Conservation (phyloP, 176 grass and related monocot genomes). For the Oryza officinalis region DNA sequence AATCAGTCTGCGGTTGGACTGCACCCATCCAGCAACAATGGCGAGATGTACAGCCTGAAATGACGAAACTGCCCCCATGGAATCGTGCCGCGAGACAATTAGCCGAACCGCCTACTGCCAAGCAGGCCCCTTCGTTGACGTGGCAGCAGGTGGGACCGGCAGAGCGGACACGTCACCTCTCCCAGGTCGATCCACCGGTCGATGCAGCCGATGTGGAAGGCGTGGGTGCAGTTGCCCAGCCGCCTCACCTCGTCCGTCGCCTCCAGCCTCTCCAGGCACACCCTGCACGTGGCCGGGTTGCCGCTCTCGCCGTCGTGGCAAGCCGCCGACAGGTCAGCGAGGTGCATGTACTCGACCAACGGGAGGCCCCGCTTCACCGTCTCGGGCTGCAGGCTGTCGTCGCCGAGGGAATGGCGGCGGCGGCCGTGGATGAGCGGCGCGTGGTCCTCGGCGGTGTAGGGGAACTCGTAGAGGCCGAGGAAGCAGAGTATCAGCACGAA, state of each 20-base stretch:
- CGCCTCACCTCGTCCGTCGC: slow-evolving; percentile 52
- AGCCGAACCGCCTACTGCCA: slow-evolving; percentile 13
- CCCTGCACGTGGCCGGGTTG: slow-evolving; percentile 41
- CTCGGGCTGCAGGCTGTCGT: slow-evolving; percentile 32
- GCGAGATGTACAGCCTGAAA: background rate
- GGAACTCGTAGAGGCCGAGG: slow-evolving; percentile 53
- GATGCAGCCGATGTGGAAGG: slow-evolving; percentile 72
- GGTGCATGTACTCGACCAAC: slow-evolving; percentile 43
- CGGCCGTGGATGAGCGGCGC: slow-evolving; percentile 25
- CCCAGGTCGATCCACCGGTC: slow-evolving; percentile 79
- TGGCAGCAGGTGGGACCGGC: slow-evolving; percentile 59
- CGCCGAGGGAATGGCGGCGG: background rate
- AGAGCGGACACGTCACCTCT: slow-evolving; percentile 68
- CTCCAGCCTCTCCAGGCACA: slow-evolving; percentile 80
- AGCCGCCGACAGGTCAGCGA: background rate
- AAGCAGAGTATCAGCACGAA: slow-evolving; percentile 39
- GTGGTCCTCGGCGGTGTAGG: slow-evolving; percentile 32
- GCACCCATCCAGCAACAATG: slow-evolving; percentile 15
- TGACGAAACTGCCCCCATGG: background rate
- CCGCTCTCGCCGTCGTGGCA: background rate
- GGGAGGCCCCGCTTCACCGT: slow-evolving; percentile 59
- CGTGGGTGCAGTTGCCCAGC: slow-evolving; percentile 75
- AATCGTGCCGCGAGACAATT: background rate
- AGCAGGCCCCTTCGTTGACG: slow-evolving; percentile 19
- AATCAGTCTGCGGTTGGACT: slow-evolving; percentile 19